Evolutionary conservation across 345 rosid genomes (phyloP).

Genomic region (Bruguiera sexangula): DNA sequence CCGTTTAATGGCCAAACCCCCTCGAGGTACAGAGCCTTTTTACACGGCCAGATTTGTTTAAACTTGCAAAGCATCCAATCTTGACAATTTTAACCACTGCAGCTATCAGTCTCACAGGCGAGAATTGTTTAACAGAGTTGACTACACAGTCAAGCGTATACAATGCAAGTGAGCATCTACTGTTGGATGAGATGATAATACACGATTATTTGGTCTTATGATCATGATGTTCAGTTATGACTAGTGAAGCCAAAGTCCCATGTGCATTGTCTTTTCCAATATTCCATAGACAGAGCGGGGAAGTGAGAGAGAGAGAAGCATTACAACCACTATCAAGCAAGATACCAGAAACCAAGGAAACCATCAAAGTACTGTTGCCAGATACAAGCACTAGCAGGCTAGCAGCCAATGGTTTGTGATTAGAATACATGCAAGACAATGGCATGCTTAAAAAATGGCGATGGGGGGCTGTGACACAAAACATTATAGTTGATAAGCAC

Average conservation of each 20-base stretch:
- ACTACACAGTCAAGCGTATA: too few relatives aligned
- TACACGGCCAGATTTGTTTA: too few relatives aligned
- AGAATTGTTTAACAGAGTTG: too few relatives aligned
- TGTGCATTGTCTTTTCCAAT: background rate
- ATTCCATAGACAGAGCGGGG: background rate
- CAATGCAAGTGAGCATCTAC: too few relatives aligned
- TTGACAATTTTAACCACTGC: too few relatives aligned
- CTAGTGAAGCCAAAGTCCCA: background rate
- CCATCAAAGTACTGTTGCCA: constrained; percentile 4
- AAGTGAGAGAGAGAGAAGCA: background rate
- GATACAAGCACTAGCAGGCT: constrained; percentile 6
- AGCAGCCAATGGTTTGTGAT: constrained; percentile 4
- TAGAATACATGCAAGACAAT: background rate
- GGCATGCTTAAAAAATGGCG: constrained; percentile 6
- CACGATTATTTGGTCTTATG: too few relatives aligned
- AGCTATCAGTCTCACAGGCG: too few relatives aligned
- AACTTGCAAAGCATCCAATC: too few relatives aligned
- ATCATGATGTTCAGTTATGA: background rate
- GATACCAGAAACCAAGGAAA: background rate
- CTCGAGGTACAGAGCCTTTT: too few relatives aligned
- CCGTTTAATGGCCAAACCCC: too few relatives aligned
- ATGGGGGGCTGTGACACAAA: constrained; percentile 13
- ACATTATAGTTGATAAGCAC: constrained; percentile 18
- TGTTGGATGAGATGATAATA: too few relatives aligned
- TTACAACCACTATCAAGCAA: background rate